phyloP scores from a whole-genome alignment of 2,329 filamentous ascomycete species.

The Colletotrichum viniferum region DNA sequence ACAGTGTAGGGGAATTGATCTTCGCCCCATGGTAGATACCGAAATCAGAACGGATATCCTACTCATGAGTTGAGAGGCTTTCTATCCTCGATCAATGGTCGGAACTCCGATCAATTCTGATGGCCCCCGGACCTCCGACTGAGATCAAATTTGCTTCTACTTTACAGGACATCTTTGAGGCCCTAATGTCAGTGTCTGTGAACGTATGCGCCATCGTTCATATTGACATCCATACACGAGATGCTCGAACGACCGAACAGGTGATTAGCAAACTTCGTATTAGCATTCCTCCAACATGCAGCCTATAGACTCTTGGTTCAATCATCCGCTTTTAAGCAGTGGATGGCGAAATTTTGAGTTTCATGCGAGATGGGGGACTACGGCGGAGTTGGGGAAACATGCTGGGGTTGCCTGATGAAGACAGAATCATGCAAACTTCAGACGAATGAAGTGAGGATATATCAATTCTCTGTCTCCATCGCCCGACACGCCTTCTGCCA shows the following conservation, averaged over 20 bases:
- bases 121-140: no score
- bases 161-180: no score
- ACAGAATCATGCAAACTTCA: background rate
- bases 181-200: no score
- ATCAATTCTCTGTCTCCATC: background rate
- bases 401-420: background rate
- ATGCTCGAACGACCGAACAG: background rate
- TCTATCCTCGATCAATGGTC: no score
- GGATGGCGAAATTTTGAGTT: background rate
- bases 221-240: no score
- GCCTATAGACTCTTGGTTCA: background rate
- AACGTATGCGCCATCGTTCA: no score
- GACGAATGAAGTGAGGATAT: background rate
- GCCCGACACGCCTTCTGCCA: accelerated
- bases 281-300: background rate
- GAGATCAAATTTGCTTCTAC: no score
- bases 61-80: no score
- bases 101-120: no score
- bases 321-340: background rate
- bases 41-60: no score
- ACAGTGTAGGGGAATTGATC: no score
- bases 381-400: background rate
- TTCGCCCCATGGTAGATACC: no score
- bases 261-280: background rate
- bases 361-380: background rate